Conservation (phyloP, 345 rosid genomes). For the Bruguiera gymnorhiza region DNA sequence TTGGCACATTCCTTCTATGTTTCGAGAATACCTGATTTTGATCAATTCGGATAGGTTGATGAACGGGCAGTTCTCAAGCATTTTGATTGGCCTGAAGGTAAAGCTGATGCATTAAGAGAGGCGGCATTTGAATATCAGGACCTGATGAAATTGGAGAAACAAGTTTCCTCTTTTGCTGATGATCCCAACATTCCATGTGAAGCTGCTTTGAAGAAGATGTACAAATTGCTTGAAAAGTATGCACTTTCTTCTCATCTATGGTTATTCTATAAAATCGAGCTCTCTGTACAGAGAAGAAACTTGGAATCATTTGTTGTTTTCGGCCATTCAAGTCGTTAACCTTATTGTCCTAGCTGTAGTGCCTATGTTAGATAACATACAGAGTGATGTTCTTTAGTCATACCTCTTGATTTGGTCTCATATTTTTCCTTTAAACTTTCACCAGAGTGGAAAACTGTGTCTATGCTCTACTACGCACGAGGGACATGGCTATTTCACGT, state of each 20-base stretch:
- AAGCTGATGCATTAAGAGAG: slow-evolving; percentile 93
- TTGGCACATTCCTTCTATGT: too few relatives aligned
- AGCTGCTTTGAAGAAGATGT: slow-evolving; percentile 89
- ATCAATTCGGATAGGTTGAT: slow-evolving; percentile 54
- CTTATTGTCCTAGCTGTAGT: neutral
- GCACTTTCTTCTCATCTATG: slow-evolving; percentile 25
- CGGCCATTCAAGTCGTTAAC: neutral
- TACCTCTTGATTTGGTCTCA: slow-evolving; percentile 4
- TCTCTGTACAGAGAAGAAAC: neutral
- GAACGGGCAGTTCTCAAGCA: slow-evolving; percentile 98
- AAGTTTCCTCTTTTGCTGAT: slow-evolving; percentile 67
- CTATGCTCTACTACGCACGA: slow-evolving; percentile 82
- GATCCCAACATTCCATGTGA: slow-evolving; percentile 84
- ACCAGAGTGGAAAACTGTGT: slow-evolving; percentile 89
- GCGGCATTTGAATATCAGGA: slow-evolving; percentile 98
- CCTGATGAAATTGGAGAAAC: slow-evolving; percentile 81
- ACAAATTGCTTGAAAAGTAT: slow-evolving; percentile 90
- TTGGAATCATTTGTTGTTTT: neutral
- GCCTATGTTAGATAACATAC: neutral
- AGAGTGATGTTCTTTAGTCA: neutral
- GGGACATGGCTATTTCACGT: slow-evolving; percentile 89
- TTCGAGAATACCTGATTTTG: too few relatives aligned
- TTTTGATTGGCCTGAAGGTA: slow-evolving; percentile 99
- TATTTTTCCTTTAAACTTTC: slow-evolving; percentile 8
- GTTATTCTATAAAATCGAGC: neutral